Percentiles rank a stretch among this genome's conserved stretches.
Conservation (phyloP, 1,139 yeast genomes). For the Kurtzmaniella quercitrusa region DNA sequence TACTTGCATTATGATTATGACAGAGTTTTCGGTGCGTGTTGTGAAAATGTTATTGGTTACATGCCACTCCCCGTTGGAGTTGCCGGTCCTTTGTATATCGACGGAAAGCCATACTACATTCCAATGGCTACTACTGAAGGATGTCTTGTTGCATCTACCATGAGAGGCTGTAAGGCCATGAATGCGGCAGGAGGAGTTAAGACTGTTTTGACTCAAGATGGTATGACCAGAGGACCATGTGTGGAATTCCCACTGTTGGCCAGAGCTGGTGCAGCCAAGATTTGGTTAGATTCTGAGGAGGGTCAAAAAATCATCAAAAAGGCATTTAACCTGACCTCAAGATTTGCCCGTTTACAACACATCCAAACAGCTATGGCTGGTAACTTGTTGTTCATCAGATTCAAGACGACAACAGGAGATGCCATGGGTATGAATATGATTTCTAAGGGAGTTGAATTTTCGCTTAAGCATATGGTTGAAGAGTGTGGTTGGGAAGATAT, state of each 20-base stretch:
- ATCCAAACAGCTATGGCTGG: constrained; percentile 97
- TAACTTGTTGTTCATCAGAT: constrained; percentile 78
- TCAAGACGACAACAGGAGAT: constrained; percentile 97
- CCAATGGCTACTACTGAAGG: constrained; percentile 99
- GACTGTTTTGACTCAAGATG: constrained; percentile 90
- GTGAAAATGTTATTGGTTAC: constrained; percentile 96
- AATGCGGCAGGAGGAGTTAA: constrained; percentile 96
- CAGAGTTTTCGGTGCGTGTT: constrained; percentile 96
- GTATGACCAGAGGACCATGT: constrained; percentile 99
- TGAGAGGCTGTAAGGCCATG: constrained; percentile 98
- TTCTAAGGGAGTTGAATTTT: constrained; percentile 92
- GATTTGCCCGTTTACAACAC: constrained; percentile 92
- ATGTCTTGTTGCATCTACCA: constrained; percentile 94
- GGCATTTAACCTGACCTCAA: constrained; percentile 93
- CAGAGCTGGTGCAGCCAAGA: constrained; percentile 92
- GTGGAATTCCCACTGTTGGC: constrained; percentile 76
- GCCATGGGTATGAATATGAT: constrained; percentile 99
- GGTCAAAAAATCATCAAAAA: constrained; percentile 79
- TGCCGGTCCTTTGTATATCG: constrained; percentile 94
- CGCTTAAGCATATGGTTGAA: constrained; percentile 79
- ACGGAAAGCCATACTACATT: constrained; percentile 79
- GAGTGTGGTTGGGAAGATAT: constrained; percentile 92
- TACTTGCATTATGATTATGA: constrained; percentile 84
- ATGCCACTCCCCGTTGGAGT: constrained; percentile 97
- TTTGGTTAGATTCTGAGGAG: constrained; percentile 94